phyloP scores from a whole-genome alignment of 257 asterid genomes.

The Pogostemon cablin region DNA sequence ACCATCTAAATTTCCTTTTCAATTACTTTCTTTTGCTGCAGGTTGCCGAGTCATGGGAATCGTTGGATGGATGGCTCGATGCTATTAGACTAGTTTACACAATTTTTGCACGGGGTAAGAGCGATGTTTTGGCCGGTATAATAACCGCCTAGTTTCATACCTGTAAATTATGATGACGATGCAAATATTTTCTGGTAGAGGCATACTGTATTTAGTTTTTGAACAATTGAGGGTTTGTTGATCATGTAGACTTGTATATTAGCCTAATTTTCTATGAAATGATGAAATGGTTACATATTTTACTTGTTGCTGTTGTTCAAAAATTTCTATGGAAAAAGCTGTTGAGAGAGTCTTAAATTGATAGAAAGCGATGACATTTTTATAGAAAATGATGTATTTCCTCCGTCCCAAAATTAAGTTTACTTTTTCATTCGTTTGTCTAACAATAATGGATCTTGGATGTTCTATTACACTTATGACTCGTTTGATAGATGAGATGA shows the following conservation, averaged over 20 bases:
- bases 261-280: conserved; percentile 40
- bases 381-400: too few species aligned
- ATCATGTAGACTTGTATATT: conserved; percentile 55
- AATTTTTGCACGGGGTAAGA: conserved; percentile 87
- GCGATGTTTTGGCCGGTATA: conserved; percentile 95
- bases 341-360: not conserved
- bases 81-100: conserved; percentile 95
- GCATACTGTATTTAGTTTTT: conserved; percentile 30
- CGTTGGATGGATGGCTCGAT: conserved; percentile 97
- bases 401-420: too few species aligned
- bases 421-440: too few species aligned
- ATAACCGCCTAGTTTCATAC: conserved; percentile 59
- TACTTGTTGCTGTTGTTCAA: conserved; percentile 21
- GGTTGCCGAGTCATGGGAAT: conserved; percentile 99
- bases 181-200: conserved; percentile 33
- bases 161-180: conserved; percentile 37
- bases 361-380: too few species aligned
- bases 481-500: too few species aligned
- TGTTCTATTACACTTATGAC: too few species aligned
- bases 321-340: not conserved
- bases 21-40: conserved; percentile 32
- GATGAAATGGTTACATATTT: conserved; percentile 37
- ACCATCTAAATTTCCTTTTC: not conserved
- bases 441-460: too few species aligned
- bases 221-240: conserved; percentile 31